Percentiles rank a stretch among this genome's conserved stretches.
Conservation (phyloP, 2,329 filamentous ascomycete genomes). For the Metarhizium album region DNA sequence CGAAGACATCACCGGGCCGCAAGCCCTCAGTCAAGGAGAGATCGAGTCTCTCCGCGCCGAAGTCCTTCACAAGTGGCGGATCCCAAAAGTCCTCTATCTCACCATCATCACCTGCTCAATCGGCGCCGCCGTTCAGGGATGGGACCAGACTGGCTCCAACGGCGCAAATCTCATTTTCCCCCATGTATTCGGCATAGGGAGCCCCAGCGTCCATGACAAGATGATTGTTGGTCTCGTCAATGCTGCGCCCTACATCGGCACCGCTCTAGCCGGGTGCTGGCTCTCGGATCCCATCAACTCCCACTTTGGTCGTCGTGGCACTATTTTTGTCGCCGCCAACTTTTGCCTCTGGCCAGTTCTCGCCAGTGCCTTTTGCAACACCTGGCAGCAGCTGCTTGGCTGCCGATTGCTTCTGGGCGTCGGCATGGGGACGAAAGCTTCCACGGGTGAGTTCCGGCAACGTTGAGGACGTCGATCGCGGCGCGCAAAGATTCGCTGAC, state of each 20-base stretch:
- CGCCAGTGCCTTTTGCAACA: constrained; percentile 59
- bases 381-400: constrained; percentile 60
- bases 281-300: constrained; percentile 51
- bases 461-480: too few species aligned
- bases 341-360: constrained; percentile 62
- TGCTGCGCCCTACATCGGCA: constrained; percentile 40
- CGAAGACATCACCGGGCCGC: constrained; percentile 46
- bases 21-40: constrained; percentile 49
- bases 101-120: constrained; percentile 60
- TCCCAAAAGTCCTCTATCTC: constrained; percentile 51
- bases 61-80: constrained; percentile 55
- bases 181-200: constrained; percentile 33
- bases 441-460: constrained; percentile 31
- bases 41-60: constrained; percentile 50
- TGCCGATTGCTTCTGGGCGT: constrained; percentile 66
- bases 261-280: constrained; percentile 47
- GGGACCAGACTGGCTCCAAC: constrained; percentile 56
- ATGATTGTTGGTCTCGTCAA: constrained; percentile 59
- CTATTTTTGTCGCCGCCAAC: constrained; percentile 63
- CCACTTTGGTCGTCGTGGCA: constrained; percentile 32
- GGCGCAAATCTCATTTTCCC: constrained; percentile 55
- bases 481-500: background rate
- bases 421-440: constrained; percentile 65
- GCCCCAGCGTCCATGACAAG: constrained; percentile 24
- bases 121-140: constrained; percentile 59